Conservation (phyloP, 768 basidiomycete species). For the Pulveroboletus sp. region DNA sequence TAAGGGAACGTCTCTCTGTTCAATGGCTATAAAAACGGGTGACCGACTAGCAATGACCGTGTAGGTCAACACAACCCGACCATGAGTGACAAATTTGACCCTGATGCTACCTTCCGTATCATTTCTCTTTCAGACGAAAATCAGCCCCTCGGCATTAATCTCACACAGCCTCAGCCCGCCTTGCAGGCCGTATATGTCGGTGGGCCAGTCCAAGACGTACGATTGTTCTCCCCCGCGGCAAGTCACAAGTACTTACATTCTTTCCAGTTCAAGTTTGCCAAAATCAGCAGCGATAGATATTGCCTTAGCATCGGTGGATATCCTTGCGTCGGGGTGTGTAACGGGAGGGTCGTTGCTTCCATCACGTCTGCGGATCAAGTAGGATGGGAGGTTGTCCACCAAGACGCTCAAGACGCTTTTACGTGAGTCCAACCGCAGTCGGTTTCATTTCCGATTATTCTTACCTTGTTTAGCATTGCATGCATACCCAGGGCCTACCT, state of each 20-base stretch:
- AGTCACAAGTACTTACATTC: not conserved
- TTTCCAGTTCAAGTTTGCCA: not conserved
- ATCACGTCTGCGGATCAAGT: not conserved
- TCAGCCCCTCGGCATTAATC: too few relatives aligned
- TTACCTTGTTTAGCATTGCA: not conserved
- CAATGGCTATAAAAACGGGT: too few relatives aligned
- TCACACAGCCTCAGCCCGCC: too few relatives aligned
- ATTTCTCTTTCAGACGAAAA: too few relatives aligned
- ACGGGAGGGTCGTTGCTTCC: not conserved
- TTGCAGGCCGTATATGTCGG: too few relatives aligned
- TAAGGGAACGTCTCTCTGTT: too few relatives aligned
- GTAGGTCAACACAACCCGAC: too few relatives aligned
- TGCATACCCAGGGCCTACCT: not conserved
- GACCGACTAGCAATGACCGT: too few relatives aligned
- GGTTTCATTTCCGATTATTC: not conserved
- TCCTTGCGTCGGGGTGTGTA: not conserved
- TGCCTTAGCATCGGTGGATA: not conserved
- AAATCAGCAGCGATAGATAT: not conserved
- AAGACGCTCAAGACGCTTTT: not conserved
- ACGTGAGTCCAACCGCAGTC: not conserved
- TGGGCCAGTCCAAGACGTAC: too few relatives aligned
- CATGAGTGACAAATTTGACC: too few relatives aligned
- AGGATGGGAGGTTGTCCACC: not conserved
- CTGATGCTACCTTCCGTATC: too few relatives aligned
- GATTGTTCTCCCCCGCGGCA: not conserved